phyloP scores from a whole-genome alignment of 2,329 filamentous ascomycete genomes.

The Cladophialophora immunda region DNA sequence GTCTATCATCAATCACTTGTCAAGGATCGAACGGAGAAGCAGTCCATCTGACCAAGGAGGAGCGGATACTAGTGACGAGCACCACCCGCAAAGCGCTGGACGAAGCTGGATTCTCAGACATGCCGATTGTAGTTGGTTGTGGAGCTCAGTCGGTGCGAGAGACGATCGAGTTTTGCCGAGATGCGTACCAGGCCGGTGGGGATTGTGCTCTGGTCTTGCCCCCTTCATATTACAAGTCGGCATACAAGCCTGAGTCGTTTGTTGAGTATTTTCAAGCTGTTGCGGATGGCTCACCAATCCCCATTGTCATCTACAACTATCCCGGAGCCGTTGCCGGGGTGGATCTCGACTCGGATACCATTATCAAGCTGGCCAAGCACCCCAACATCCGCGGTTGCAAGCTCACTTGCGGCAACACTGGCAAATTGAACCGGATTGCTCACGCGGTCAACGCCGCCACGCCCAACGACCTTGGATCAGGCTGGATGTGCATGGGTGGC shows the following conservation, averaged over 20 bases:
- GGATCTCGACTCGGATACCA: constrained; percentile 73
- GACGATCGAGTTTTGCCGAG: constrained; percentile 72
- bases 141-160: constrained; percentile 78
- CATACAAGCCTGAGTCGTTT: constrained; percentile 69
- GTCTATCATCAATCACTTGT: constrained; percentile 76
- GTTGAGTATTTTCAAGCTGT: constrained; percentile 72
- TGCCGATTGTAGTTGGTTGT: constrained; percentile 78
- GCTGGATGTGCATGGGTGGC: constrained; percentile 76
- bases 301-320: constrained; percentile 77
- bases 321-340: constrained; percentile 72
- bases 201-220: constrained; percentile 80
- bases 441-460: constrained; percentile 53
- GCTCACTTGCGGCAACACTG: constrained; percentile 77
- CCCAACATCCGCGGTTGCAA: constrained; percentile 75
- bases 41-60: constrained; percentile 75
- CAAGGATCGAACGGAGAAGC: constrained; percentile 87
- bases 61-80: constrained; percentile 73
- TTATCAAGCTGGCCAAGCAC: constrained; percentile 65
- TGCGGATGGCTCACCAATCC: constrained; percentile 67
- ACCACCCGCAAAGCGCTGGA: constrained; percentile 76
- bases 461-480: constrained; percentile 60
- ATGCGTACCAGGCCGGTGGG: constrained; percentile 74
- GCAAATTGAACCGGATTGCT: constrained; percentile 72
- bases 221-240: constrained; percentile 76
- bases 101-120: constrained; percentile 67